Percentiles rank a stretch among this genome's conserved stretches.
phyloP scores from a whole-genome alignment of 192 early-diverging fungal genomes.

The Mortierella hygrophila region DNA sequence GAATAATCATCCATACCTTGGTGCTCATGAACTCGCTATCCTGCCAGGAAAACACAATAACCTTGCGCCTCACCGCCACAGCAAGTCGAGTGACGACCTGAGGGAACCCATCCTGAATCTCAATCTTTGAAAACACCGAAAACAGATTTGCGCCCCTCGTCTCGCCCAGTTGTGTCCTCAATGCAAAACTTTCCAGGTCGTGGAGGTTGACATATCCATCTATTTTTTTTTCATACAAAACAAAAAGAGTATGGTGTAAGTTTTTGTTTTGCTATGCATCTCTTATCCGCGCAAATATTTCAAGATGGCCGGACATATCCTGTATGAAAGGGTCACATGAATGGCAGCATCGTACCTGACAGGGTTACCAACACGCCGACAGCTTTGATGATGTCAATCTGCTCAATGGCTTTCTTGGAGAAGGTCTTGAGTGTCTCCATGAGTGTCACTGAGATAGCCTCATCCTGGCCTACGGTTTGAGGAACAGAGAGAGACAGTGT shows the following conservation, averaged over 20 bases:
- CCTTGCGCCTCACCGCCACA: constrained; percentile 76
- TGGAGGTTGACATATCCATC: constrained; percentile 81
- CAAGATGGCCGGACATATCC: not conserved
- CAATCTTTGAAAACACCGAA: constrained; percentile 78
- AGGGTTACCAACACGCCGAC: constrained; percentile 78
- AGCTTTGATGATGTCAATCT: constrained; percentile 81
- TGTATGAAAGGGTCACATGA: not conserved
- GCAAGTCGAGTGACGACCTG: constrained; percentile 80
- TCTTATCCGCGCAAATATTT: not conserved
- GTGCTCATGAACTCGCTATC: constrained; percentile 79
- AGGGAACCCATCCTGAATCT: constrained; percentile 72
- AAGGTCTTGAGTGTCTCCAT: constrained; percentile 78
- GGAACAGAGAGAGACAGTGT: not conserved
- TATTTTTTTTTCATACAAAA: constrained; percentile 23
- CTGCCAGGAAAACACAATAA: constrained; percentile 82
- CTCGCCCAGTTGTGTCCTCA: constrained; percentile 74
- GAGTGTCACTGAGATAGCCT: constrained; percentile 68
- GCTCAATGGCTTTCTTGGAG: constrained; percentile 77
- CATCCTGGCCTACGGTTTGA: constrained; percentile 55
- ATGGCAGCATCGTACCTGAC: constrained; percentile 57
- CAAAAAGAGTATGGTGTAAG: not conserved
- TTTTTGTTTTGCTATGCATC: not conserved
- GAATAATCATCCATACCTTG: constrained; percentile 49
- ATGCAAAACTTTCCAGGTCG: constrained; percentile 79
- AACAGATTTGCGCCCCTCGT: constrained; percentile 84